Base-by-base conservation (phyloP, 2,329 filamentous ascomycete species). In the Penicillium sp. region DNA sequence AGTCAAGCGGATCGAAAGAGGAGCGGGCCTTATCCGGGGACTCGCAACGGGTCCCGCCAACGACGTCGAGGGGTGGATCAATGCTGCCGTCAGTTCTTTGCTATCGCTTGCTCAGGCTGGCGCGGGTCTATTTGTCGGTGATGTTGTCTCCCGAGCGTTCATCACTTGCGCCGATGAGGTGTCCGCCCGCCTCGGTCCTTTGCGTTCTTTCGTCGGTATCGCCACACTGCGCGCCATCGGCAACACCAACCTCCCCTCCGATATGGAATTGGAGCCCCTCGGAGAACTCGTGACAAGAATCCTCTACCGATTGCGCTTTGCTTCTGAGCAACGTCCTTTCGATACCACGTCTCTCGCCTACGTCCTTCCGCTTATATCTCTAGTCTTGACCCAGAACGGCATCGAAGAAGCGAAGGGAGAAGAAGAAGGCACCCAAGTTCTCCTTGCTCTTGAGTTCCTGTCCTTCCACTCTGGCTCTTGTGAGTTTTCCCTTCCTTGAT, bases 261-360 rank as follows among this genome's bases (percentile, higher is more conserved):
- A 89, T 52, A 82, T 93, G 58, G 84, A 88, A 61, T 82, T 89
- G 62, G 94, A 97, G 71, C 85, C 89, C n/a, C 80, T 97, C 9
- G 90, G 91, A 55, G 67, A 80, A 77, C 84, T 97, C 13, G 83
- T 96, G 13, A 97, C 93, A 3, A 86, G 94, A 73, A 86, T 97
- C 1, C 80, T 99, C 6, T 97, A 97, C 74, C 88, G 93, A 48
- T 80, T 99, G 53, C 89, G 93, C 17, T 96, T 96, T 73, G 84
- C 93, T 38, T 89, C 90, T 52, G 94, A 97, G 72, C 93, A 97
- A 73, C 86, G 93, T n/a, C 92, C 93, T 0, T 92, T 99, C 66
- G 94, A 99, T 71, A 82, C 86, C 3, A 88, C 94, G 4, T 93
- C 93, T 1, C 80, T 97, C 25, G 91, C 90, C 57, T 99, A 97